Base-by-base conservation (phyloP, 495 filamentous ascomycete genomes). In the Stereocaulon alpinum region DNA sequence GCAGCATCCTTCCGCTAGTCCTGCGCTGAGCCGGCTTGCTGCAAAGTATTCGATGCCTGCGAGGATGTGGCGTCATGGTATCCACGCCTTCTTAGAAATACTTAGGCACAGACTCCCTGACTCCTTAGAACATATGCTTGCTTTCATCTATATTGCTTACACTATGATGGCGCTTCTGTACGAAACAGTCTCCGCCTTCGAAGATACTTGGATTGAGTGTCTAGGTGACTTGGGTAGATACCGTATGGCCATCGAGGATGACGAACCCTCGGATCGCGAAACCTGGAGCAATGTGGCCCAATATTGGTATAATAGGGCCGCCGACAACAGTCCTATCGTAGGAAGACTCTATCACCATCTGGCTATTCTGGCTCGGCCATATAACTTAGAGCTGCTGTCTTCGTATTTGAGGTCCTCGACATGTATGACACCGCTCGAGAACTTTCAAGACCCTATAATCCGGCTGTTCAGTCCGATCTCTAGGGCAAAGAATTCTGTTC, bases 181-280 rank as follows among this genome's bases (percentile, higher is more conserved):
- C 17, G 47, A 79, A 61, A 79, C 77, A 0, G 74, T 77, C 2
- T 67, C 76, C 1, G 71, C 76, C 0, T 94, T 90, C 66, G 78
- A 86, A 61, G 86, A 91, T 47, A 92, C 86, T 0, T 95, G 91
- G 91, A 86, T 94, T 30, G 90, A 95, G 62, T 94, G 87, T 64
- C 74, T 95, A 0, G 60, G 56, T 3, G 76, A 78, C n/a, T n/a
- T 61, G 17, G 73, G 62, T 3, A 60, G 76, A 34, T 79, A 79
- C 52, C 68, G 76, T 2, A 78, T 78, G 76, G 76, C 77, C n/a
- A 74, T 79, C 37, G 76, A 79, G 55, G 73, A 76, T 34, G 69
- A 70, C 30, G 72, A 71, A 59, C 69, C 82, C 29, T 71, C 77
- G 12, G 87, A 92, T 43, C 77, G 84, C 0, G 88, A 94, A 49